phyloP scores from a whole-genome alignment of 2,329 filamentous ascomycete species.

The Exophiala xenobiotica region DNA sequence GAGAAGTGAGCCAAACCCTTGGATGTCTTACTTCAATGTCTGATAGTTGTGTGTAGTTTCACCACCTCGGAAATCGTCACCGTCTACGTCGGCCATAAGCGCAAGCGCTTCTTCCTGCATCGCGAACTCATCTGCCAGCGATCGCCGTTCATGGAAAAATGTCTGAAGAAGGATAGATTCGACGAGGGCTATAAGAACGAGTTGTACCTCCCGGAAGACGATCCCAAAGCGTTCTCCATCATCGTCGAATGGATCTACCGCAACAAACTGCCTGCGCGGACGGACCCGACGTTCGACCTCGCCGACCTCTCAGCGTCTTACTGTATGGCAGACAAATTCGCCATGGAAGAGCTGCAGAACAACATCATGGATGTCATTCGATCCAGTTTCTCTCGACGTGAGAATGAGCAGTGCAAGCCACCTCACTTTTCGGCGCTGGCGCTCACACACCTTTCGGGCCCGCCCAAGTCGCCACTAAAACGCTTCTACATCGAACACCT shows the following conservation, averaged over 20 bases:
- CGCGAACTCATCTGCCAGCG: conserved; percentile 42
- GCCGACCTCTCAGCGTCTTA: conserved; percentile 22
- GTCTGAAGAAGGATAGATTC: conserved; percentile 48
- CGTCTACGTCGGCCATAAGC: conserved; percentile 50
- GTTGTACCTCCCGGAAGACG: conserved; percentile 53
- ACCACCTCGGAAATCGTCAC: conserved; percentile 39
- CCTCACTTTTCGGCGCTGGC: conserved; percentile 21
- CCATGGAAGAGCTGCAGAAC: conserved; percentile 27
- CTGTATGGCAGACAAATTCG: conserved; percentile 27
- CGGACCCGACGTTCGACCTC: conserved; percentile 12
- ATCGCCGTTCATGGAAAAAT: conserved; percentile 51
- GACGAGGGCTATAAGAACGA: conserved; percentile 48
- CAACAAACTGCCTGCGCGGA: conserved; percentile 16
- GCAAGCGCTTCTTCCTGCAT: conserved; percentile 26
- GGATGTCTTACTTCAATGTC: neutral
- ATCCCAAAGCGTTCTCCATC: conserved; percentile 54
- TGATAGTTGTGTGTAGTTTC: conserved; percentile 14
- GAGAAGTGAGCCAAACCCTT: conserved; percentile 19
- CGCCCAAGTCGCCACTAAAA: conserved; percentile 23
- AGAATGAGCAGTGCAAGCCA: conserved; percentile 8
- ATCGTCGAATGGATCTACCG: conserved; percentile 40
- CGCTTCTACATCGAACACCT: conserved; percentile 26
- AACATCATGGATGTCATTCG: conserved; percentile 24
- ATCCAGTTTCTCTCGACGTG: conserved; percentile 8
- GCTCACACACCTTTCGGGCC: conserved; percentile 19